Evolutionary conservation across 164 flowering plant species (phyloP).

Genomic region (Magnolia changhungtana): DNA sequence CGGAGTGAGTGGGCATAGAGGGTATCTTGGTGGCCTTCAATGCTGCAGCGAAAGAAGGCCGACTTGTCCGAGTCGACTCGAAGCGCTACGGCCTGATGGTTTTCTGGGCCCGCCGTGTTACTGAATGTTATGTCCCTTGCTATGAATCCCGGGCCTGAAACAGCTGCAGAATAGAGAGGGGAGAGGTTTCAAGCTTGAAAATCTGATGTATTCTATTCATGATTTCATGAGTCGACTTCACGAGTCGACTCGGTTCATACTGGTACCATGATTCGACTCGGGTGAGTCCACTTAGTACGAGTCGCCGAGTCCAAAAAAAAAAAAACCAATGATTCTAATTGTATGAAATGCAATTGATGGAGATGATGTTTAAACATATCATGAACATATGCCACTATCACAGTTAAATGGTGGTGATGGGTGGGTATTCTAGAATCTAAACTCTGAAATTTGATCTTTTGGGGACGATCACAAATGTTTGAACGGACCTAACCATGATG

Average conservation of each 20-base stretch:
- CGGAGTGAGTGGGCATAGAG: slow-evolving; percentile 89
- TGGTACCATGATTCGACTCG: background rate
- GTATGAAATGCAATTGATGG: too few species aligned
- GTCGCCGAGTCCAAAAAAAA: too few species aligned
- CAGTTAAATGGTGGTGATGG: too few species aligned
- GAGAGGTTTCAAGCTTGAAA: background rate
- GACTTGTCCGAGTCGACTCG: slow-evolving; percentile 85
- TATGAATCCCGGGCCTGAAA: slow-evolving; percentile 82
- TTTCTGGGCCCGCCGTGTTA: slow-evolving; percentile 80
- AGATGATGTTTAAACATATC: too few species aligned
- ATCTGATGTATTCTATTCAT: too few species aligned
- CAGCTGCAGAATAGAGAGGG: slow-evolving; percentile 38
- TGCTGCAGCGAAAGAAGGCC: slow-evolving; percentile 82
- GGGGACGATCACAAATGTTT: too few species aligned
- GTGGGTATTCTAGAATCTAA: too few species aligned
- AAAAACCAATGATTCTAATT: too few species aligned
- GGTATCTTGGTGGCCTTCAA: slow-evolving; percentile 88
- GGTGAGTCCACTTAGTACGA: too few species aligned
- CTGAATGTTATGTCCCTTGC: slow-evolving; percentile 83
- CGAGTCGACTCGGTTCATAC: background rate
- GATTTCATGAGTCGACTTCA: background rate
- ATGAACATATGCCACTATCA: too few species aligned
- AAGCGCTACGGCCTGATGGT: slow-evolving; percentile 77
- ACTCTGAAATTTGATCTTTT: too few species aligned
- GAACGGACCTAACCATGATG: too few species aligned